Evolutionary conservation across 805 yeast species (phyloP).

Genomic region (Metschnikowia continentalis): DNA sequence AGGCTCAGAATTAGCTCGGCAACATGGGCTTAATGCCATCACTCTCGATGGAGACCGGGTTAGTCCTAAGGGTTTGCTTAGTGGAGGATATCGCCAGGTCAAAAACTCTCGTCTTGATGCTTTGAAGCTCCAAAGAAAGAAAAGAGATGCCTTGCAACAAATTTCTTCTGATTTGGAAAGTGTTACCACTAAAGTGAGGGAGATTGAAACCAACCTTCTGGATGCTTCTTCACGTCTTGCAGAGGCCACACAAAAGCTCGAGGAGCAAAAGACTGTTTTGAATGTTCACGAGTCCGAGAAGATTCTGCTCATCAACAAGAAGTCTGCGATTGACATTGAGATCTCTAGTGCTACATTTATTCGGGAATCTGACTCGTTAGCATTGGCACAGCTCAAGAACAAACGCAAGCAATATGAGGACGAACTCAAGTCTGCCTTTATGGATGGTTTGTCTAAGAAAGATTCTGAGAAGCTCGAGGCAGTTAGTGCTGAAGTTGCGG

Average conservation of each 20-base stretch:
- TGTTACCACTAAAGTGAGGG: conserved; percentile 32
- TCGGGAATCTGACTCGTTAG: conserved; percentile 26
- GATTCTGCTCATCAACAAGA: conserved; percentile 40
- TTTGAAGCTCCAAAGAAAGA: conserved; percentile 51
- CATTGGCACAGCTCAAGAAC: conserved; percentile 9
- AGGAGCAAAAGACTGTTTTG: conserved; percentile 36
- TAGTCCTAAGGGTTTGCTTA: conserved; percentile 75
- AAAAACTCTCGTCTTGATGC: conserved; percentile 67
- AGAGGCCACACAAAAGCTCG: conserved; percentile 35
- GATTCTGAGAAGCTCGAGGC: conserved; percentile 44
- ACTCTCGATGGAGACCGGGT: conserved; percentile 92
- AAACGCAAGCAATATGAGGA: conserved; percentile 40
- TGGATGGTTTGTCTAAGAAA: conserved; percentile 43
- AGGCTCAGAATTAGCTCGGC: conserved; percentile 64
- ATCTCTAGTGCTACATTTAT: conserved; percentile 28
- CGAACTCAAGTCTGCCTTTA: conserved; percentile 55
- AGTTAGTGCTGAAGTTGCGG: conserved; percentile 33
- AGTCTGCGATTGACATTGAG: conserved; percentile 42
- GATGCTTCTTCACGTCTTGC: conserved; percentile 43
- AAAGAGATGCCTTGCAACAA: conserved; percentile 40
- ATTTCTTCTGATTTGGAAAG: conserved; percentile 34
- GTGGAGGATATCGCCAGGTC: conserved; percentile 83
- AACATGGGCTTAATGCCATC: conserved; percentile 63
- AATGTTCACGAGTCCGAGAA: conserved; percentile 43
- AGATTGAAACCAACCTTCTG: conserved; percentile 51